Evolutionary conservation across 1,139 yeast species (phyloP).

Genomic region (Blastobotrys capitulatus): DNA sequence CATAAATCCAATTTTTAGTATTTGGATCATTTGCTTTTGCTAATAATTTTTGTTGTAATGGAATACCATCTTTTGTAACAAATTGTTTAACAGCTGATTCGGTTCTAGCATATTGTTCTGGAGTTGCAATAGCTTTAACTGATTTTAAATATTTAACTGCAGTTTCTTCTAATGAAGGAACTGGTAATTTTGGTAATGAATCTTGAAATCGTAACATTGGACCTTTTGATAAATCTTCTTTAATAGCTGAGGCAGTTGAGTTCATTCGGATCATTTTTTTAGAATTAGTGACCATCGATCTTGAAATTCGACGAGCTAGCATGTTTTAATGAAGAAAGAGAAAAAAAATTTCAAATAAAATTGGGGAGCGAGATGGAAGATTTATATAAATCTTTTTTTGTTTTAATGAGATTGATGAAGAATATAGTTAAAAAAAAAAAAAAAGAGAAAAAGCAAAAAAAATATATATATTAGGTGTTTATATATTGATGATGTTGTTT

Average conservation of each 20-base stretch:
- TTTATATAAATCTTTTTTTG: neutral
- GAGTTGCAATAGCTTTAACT: slow-evolving; percentile 60
- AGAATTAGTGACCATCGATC: slow-evolving; percentile 10
- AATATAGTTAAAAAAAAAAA: neutral
- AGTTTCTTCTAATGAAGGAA: slow-evolving; percentile 74
- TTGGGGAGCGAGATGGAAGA: neutral
- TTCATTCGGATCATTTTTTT: slow-evolving; percentile 22
- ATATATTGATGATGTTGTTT: no score
- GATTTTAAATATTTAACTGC: slow-evolving; percentile 63
- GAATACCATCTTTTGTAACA: slow-evolving; percentile 57
- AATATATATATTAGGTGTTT: no score
- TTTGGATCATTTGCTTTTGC: slow-evolving; percentile 51
- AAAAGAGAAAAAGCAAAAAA: neutral
- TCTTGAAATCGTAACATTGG: slow-evolving; percentile 69
- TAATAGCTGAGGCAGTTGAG: slow-evolving; percentile 33
- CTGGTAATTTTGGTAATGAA: slow-evolving; percentile 78
- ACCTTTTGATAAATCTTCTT: slow-evolving; percentile 47
- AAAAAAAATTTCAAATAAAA: neutral
- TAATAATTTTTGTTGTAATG: slow-evolving; percentile 60
- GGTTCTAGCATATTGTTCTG: slow-evolving; percentile 53
- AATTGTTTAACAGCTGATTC: slow-evolving; percentile 62
- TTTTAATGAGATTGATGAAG: neutral
- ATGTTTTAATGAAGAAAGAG: neutral
- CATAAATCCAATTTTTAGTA: slow-evolving; percentile 81
- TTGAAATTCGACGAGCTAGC: slow-evolving; percentile 13